Evolutionary conservation across 2,329 filamentous ascomycete species (phyloP).

Genomic region (Penicillium olsonii): DNA sequence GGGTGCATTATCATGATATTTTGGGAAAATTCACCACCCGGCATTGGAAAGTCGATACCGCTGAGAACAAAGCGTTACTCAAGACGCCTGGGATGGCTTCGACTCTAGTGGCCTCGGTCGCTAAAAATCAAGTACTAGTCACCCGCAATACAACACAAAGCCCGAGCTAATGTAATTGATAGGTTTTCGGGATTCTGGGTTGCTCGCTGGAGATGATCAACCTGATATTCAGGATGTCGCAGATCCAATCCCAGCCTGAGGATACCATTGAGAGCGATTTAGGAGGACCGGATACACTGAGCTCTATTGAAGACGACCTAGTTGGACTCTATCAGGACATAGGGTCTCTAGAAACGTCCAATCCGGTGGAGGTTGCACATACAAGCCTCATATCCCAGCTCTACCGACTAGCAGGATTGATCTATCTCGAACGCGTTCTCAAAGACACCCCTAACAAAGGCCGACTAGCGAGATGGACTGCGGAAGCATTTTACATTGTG

Average conservation of each 20-base stretch:
- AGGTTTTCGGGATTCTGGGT: not conserved
- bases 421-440: not conserved
- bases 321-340: not conserved
- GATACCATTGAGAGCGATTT: no score
- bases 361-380: not conserved
- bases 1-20: slow-evolving; percentile 11
- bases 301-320: not conserved
- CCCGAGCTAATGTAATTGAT: not conserved
- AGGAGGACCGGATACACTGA: not conserved
- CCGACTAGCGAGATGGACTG: not conserved
- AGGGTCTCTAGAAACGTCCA: not conserved
- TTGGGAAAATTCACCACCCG: slow-evolving; percentile 2
- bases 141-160: not conserved
- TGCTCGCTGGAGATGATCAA: slow-evolving; percentile 1
- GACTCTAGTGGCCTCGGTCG: not conserved
- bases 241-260: not conserved
- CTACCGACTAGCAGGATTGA: not conserved
- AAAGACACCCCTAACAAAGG: not conserved
- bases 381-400: not conserved
- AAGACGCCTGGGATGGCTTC: not conserved
- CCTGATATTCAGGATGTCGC: not conserved
- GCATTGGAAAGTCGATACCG: not conserved
- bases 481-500: not conserved
- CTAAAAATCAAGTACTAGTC: not conserved
- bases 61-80: not conserved